Evolutionary conservation across 75 land plant species (phyloP).

Genomic region (Pinus taeda): DNA sequence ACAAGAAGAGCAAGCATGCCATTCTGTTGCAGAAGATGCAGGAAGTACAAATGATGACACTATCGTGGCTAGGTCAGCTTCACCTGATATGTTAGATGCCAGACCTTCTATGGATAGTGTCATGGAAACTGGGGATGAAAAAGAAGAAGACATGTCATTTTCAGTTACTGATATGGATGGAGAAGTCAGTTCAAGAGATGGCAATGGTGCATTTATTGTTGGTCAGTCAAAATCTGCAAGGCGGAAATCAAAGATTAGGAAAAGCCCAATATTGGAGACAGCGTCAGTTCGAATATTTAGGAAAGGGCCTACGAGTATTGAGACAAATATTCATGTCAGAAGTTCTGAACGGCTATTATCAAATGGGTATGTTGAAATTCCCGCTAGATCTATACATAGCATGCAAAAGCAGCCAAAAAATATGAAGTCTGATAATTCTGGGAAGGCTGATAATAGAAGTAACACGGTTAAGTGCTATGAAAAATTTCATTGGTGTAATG

Average conservation of each 20-base stretch:
- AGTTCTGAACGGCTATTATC: slow-evolving; percentile 23
- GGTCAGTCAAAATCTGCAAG: slow-evolving; percentile 66
- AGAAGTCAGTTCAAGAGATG: slow-evolving; percentile 34
- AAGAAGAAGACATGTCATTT: slow-evolving; percentile 11
- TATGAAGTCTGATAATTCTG: slow-evolving; percentile 12
- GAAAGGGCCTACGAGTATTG: slow-evolving; percentile 18
- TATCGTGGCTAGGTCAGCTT: background rate
- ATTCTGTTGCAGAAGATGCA: slow-evolving; percentile 26
- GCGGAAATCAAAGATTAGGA: slow-evolving; percentile 49
- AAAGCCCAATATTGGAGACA: slow-evolving; percentile 34
- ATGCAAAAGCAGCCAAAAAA: slow-evolving; percentile 21
- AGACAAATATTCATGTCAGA: slow-evolving; percentile 14
- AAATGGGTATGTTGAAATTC: slow-evolving; percentile 14
- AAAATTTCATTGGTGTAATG: slow-evolving; percentile 30
- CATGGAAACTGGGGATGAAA: background rate
- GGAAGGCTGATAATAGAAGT: slow-evolving; percentile 20
- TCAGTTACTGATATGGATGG: slow-evolving; percentile 34
- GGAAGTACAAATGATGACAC: slow-evolving; percentile 15
- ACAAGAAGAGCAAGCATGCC: slow-evolving; percentile 13
- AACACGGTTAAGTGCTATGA: slow-evolving; percentile 27
- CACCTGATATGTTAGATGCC: background rate
- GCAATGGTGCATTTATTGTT: slow-evolving; percentile 44
- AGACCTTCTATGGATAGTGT: background rate
- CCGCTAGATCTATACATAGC: slow-evolving; percentile 25
- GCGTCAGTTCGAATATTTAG: slow-evolving; percentile 39